A percentile compares a stretch with the other conserved stretches of the same genome.
phyloP scores from a whole-genome alignment of 371 early-diverging fungal species.

The Mucor mucedo region DNA sequence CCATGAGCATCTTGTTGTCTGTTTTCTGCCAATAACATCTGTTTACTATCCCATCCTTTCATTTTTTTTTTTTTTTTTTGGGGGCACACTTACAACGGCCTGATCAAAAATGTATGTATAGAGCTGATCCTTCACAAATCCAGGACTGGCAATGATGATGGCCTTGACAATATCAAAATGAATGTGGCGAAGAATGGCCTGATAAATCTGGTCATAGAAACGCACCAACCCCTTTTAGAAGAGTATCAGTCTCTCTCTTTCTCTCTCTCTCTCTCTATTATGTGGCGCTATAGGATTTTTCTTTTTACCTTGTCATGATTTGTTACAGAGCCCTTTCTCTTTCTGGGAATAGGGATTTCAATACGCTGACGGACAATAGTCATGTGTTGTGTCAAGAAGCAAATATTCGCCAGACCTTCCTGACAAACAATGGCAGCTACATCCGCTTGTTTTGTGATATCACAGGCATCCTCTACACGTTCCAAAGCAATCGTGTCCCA shows the following conservation, averaged over 20 bases:
- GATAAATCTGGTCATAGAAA: conserved; percentile 92
- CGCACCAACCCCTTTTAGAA: conserved; percentile 64
- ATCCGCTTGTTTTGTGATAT: conserved; percentile 91
- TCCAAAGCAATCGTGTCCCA: conserved; percentile 95
- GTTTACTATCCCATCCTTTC: neutral
- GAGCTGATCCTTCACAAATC: conserved; percentile 92
- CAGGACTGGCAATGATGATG: conserved; percentile 93
- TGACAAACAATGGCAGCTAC: conserved; percentile 94
- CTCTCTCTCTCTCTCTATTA: neutral
- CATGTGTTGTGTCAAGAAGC: conserved; percentile 93
- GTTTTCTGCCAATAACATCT: conserved; percentile 54
- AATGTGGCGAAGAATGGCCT: conserved; percentile 85
- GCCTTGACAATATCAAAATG: conserved; percentile 92
- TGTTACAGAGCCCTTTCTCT: conserved; percentile 87
- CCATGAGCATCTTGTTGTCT: conserved; percentile 81
- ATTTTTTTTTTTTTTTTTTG: conserved; percentile 23
- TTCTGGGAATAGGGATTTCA: conserved; percentile 89
- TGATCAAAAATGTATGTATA: conserved; percentile 83
- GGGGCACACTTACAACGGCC: conserved; percentile 65
- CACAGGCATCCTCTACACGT: conserved; percentile 88
- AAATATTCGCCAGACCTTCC: conserved; percentile 95
- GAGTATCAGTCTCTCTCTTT: neutral
- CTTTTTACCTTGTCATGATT: conserved; percentile 83
- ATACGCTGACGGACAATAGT: conserved; percentile 94
- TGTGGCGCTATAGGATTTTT: neutral